Percentiles rank a stretch among this genome's conserved stretches.
These are phyloP conservation scores for Acer saccharum DNA, from an alignment of 345 rosid species.

Conservation along the genomic window DNA sequence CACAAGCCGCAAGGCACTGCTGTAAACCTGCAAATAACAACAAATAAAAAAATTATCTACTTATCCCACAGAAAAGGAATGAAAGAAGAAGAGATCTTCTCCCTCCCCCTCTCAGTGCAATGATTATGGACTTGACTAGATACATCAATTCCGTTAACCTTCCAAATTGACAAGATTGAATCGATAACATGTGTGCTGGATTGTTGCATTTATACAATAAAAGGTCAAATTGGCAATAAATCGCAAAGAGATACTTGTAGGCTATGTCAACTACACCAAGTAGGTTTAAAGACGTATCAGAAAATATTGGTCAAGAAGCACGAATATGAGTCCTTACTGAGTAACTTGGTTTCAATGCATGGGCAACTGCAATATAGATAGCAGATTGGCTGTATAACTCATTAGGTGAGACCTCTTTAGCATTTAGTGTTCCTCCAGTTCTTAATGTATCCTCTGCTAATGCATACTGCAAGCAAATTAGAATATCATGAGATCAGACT, in stretches of 20 bases:
- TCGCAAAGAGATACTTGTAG: not conserved
- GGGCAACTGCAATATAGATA: constrained; percentile 97
- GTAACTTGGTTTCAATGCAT: constrained; percentile 94
- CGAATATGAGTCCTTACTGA: constrained; percentile 50
- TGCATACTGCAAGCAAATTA: constrained; percentile 70
- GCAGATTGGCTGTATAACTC: constrained; percentile 98
- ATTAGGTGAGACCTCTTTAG: constrained; percentile 78
- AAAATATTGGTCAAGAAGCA: constrained; percentile 6
- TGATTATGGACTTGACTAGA: not conserved
- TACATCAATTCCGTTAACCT: not conserved
- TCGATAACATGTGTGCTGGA: not conserved
- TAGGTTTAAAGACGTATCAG: not conserved
- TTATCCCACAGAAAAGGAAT: not conserved
- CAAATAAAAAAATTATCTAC: constrained; percentile 9
- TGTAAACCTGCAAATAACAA: constrained; percentile 65
- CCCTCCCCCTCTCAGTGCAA: not conserved
- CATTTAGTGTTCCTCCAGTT: constrained; percentile 65
- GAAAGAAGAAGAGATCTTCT: not conserved
- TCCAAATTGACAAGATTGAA: not conserved
- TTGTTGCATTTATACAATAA: not conserved
- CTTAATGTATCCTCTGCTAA: constrained; percentile 94
- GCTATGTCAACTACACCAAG: not conserved
- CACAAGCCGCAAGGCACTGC: constrained; percentile 95
- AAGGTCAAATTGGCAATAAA: not conserved
- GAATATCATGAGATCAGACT: constrained; percentile 12